phyloP scores from a whole-genome alignment of 306 rosid genomes.

The Benincasa hispida region DNA sequence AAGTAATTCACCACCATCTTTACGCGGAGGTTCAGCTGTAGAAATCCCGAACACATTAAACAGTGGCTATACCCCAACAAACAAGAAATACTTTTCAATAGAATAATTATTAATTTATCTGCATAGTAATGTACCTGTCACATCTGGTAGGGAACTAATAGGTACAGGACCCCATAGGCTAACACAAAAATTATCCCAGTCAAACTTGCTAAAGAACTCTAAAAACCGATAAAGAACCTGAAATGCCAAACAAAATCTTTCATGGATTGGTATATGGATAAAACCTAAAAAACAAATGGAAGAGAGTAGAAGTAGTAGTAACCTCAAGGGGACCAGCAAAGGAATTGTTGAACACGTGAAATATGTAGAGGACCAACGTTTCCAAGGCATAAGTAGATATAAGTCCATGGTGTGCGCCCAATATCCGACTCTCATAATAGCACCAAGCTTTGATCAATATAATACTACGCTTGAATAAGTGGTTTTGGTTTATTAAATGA shows the following conservation, averaged over 20 bases:
- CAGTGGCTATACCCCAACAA: neutral
- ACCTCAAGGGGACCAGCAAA: slow-evolving; percentile 99
- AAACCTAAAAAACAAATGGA: neutral
- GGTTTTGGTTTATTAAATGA: slow-evolving; percentile 67
- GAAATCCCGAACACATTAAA: slow-evolving; percentile 13
- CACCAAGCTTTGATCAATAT: slow-evolving; percentile 99
- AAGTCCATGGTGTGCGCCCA: slow-evolving; percentile 99
- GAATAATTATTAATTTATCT: neutral
- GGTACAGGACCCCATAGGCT: slow-evolving; percentile 98
- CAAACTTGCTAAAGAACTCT: slow-evolving; percentile 95
- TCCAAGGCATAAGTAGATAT: slow-evolving; percentile 96
- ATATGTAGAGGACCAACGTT: slow-evolving; percentile 95
- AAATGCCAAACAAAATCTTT: slow-evolving; percentile 10
- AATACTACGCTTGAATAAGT: slow-evolving; percentile 96
- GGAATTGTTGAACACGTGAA: slow-evolving; percentile 88
- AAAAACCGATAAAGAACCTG: slow-evolving; percentile 92
- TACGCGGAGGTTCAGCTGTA: slow-evolving; percentile 91
- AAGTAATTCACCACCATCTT: slow-evolving; percentile 82
- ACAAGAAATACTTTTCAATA: neutral
- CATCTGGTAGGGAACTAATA: slow-evolving; percentile 82
- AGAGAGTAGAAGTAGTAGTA: slow-evolving; percentile 6
- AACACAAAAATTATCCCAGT: slow-evolving; percentile 96
- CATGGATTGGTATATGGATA: slow-evolving; percentile 13
- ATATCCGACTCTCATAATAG: slow-evolving; percentile 93
- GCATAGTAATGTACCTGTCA: slow-evolving; percentile 45